Conservation (phyloP, 2,329 filamentous ascomycete genomes). For the Fusarium pseudoanthophilum region DNA sequence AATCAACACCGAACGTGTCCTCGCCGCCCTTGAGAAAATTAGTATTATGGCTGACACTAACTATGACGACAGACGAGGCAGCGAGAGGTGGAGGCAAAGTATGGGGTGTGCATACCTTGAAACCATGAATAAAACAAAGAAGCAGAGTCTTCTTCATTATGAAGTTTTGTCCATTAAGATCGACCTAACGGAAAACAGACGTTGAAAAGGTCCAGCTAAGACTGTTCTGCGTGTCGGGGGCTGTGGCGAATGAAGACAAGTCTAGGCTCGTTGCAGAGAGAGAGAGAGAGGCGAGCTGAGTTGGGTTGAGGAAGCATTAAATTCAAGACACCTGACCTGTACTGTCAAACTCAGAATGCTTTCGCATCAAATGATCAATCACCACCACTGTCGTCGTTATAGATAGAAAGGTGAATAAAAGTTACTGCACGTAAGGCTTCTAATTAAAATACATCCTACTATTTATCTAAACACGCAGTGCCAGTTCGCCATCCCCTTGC, state of each 20-base stretch:
- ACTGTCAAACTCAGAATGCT: not conserved
- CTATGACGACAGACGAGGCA: constrained; percentile 9
- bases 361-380: not conserved
- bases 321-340: constrained; percentile 22
- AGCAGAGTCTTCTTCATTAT: constrained; percentile 78
- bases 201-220: not conserved
- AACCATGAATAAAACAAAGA: constrained; percentile 87
- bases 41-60: constrained; percentile 8
- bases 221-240: not conserved
- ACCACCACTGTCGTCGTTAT: not conserved
- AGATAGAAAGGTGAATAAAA: not conserved
- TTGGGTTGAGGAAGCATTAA: constrained; percentile 7
- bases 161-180: constrained; percentile 15
- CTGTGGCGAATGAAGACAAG: constrained; percentile 22
- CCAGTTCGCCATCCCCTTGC: constrained; percentile 34
- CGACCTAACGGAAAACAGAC: not conserved
- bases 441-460: constrained; percentile 57
- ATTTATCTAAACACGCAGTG: constrained; percentile 48
- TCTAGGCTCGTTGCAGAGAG: not conserved
- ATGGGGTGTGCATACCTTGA: constrained; percentile 68
- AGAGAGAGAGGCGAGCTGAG: not conserved
- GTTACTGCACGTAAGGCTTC: constrained; percentile 47
- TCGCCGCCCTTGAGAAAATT: constrained; percentile 71
- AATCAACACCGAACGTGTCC: constrained; percentile 75
- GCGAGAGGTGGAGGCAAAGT: not conserved